Percentiles rank a stretch among this genome's conserved stretches.
phyloP scores from a whole-genome alignment of 805 yeast genomes.

The Sugiyamaella mastotermitis region DNA sequence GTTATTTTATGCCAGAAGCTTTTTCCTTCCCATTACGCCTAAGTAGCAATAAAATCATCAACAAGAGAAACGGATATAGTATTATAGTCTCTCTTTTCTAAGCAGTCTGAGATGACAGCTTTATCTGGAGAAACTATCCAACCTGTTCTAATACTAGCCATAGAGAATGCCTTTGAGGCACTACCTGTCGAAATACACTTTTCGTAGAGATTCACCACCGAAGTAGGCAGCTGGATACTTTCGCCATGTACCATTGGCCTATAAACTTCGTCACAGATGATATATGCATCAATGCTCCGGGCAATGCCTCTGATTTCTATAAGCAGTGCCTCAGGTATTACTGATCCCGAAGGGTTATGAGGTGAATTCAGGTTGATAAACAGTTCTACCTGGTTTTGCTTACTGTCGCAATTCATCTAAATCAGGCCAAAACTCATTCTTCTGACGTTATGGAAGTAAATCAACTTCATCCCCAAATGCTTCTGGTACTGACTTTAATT shows the following conservation, averaged over 20 bases:
- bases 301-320: slow-evolving; percentile 37
- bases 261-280: slow-evolving; percentile 50
- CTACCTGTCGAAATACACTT: slow-evolving; percentile 44
- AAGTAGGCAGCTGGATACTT: slow-evolving; percentile 28
- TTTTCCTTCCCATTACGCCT: slow-evolving; percentile 34
- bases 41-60: slow-evolving; percentile 42
- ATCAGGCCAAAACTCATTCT: slow-evolving; percentile 35
- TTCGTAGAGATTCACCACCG: slow-evolving; percentile 38
- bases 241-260: slow-evolving; percentile 44
- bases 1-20: slow-evolving; percentile 36
- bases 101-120: slow-evolving; percentile 29
- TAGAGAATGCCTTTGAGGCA: slow-evolving; percentile 47
- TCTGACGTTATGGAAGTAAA: slow-evolving; percentile 30
- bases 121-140: slow-evolving; percentile 41
- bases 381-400: slow-evolving; percentile 32
- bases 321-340: slow-evolving; percentile 34
- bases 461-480: slow-evolving; percentile 41
- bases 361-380: slow-evolving; percentile 44
- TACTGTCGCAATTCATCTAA: slow-evolving; percentile 29
- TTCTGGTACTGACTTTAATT: slow-evolving; percentile 41
- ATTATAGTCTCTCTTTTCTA: slow-evolving; percentile 43
- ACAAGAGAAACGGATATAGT: slow-evolving; percentile 43
- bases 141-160: slow-evolving; percentile 50
- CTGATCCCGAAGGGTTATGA: slow-evolving; percentile 42
- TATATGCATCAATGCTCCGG: slow-evolving; percentile 27